A percentile compares a stretch with the other conserved stretches of the same genome.
These are phyloP conservation scores for Candida insectalens DNA, from an alignment of 805 yeast genomes.

Conservation along the genomic window DNA sequence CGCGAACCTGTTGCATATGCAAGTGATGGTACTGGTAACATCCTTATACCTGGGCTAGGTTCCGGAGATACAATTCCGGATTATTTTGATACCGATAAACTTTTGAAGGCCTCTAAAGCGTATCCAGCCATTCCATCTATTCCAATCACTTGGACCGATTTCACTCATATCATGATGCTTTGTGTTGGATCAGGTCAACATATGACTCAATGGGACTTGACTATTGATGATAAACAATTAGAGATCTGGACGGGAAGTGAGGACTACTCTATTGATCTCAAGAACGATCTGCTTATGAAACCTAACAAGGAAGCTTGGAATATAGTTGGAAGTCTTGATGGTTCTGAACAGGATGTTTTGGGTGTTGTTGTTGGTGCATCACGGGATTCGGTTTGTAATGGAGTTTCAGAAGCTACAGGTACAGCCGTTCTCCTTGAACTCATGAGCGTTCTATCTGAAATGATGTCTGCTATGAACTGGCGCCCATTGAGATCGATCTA, in stretches of 20 bases:
- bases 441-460: slow-evolving; percentile 53
- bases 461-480: slow-evolving; percentile 66
- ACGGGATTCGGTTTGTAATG: slow-evolving; percentile 59
- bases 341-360: slow-evolving; percentile 67
- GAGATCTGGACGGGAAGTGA: slow-evolving; percentile 38
- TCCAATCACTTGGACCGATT: slow-evolving; percentile 73
- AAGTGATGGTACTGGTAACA: slow-evolving; percentile 64
- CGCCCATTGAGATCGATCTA: slow-evolving; percentile 72
- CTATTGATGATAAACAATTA: slow-evolving; percentile 13
- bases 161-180: slow-evolving; percentile 29
- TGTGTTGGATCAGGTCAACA: slow-evolving; percentile 30
- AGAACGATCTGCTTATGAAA: slow-evolving; percentile 34
- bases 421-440: slow-evolving; percentile 65
- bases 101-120: slow-evolving; percentile 36
- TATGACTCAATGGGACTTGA: slow-evolving; percentile 26
- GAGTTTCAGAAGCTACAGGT: slow-evolving; percentile 72
- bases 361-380: slow-evolving; percentile 76
- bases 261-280: slow-evolving; percentile 14
- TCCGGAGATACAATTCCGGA: slow-evolving; percentile 21
- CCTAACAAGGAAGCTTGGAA: slow-evolving; percentile 66
- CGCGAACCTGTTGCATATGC: slow-evolving; percentile 46
- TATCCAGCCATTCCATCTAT: slow-evolving; percentile 68
- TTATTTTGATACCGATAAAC: slow-evolving; percentile 28
- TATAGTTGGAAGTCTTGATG: slow-evolving; percentile 66
- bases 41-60: slow-evolving; percentile 71